Evolutionary conservation across 2,329 filamentous ascomycete genomes (phyloP).

Genomic region (Trichoderma aggressivum): DNA sequence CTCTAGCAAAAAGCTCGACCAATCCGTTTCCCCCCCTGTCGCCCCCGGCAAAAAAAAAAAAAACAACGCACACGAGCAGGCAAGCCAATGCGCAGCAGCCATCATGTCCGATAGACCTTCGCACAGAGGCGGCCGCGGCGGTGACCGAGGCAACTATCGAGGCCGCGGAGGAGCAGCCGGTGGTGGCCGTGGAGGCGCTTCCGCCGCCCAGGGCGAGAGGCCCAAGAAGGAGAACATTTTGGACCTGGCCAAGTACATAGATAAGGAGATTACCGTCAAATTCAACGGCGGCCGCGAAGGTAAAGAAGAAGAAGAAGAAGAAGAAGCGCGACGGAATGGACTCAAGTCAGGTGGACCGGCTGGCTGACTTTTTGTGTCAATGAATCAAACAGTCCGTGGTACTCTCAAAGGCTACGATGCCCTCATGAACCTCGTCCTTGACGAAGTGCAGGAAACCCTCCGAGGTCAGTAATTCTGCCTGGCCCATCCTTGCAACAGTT

Average conservation of each 20-base stretch:
- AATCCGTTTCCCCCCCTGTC: not conserved
- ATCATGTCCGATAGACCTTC: constrained; percentile 51
- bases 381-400: constrained; percentile 65
- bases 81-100: constrained; percentile 23
- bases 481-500: not conserved
- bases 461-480: constrained; percentile 55
- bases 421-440: constrained; percentile 95
- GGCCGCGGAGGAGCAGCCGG: constrained; percentile 45
- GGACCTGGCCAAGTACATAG: constrained; percentile 92
- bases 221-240: constrained; percentile 99
- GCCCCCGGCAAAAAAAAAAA: not conserved
- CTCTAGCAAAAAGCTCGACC: not conserved
- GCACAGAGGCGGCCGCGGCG: constrained; percentile 46
- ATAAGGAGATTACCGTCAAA: constrained; percentile 92
- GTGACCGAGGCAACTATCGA: constrained; percentile 41
- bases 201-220: constrained; percentile 60
- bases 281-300: constrained; percentile 94
- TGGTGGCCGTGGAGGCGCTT: constrained; percentile 43
- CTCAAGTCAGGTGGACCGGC: not conserved
- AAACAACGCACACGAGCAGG: not conserved
- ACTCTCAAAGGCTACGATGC: constrained; percentile 94
- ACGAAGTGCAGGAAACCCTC: constrained; percentile 87
- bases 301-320: constrained; percentile 33
- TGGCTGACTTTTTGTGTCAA: not conserved
- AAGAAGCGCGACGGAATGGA: not conserved